Evolutionary conservation across 1,139 yeast genomes (phyloP).

Genomic region (Pichia sp.): DNA sequence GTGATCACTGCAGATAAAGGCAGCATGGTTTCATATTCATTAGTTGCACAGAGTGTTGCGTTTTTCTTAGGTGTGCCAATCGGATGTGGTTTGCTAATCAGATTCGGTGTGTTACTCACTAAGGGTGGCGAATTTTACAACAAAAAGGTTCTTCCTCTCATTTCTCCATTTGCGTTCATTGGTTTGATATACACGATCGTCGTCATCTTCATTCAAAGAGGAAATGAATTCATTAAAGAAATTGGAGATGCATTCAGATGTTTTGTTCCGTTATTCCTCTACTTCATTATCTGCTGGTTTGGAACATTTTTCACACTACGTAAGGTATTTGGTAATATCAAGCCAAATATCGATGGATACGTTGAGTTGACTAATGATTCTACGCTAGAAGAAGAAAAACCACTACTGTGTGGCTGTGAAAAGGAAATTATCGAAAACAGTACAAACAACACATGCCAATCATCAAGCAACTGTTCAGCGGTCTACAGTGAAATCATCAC

Average conservation of each 20-base stretch:
- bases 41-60: constrained; percentile 52
- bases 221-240: constrained; percentile 47
- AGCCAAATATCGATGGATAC: constrained; percentile 6
- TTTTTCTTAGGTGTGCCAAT: constrained; percentile 58
- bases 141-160: constrained; percentile 37
- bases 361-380: neutral
- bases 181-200: constrained; percentile 54
- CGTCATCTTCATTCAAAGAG: constrained; percentile 53
- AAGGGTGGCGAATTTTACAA: constrained; percentile 36
- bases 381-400: constrained; percentile 11
- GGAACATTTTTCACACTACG: constrained; percentile 43
- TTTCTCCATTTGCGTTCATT: constrained; percentile 50
- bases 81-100: constrained; percentile 43
- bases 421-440: constrained; percentile 20
- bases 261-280: constrained; percentile 48
- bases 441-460: constrained; percentile 22
- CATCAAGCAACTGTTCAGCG: constrained; percentile 38
- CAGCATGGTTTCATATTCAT: constrained; percentile 34
- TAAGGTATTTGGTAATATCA: constrained; percentile 27
- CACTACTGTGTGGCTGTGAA: constrained; percentile 42
- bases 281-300: constrained; percentile 50
- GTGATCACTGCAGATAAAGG: constrained; percentile 31
- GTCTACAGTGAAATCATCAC: constrained; percentile 44
- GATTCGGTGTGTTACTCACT: constrained; percentile 32
- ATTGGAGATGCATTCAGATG: constrained; percentile 53